phyloP scores from a whole-genome alignment of 768 basidiomycete species.

The Agaricus sinodeliciosus region DNA sequence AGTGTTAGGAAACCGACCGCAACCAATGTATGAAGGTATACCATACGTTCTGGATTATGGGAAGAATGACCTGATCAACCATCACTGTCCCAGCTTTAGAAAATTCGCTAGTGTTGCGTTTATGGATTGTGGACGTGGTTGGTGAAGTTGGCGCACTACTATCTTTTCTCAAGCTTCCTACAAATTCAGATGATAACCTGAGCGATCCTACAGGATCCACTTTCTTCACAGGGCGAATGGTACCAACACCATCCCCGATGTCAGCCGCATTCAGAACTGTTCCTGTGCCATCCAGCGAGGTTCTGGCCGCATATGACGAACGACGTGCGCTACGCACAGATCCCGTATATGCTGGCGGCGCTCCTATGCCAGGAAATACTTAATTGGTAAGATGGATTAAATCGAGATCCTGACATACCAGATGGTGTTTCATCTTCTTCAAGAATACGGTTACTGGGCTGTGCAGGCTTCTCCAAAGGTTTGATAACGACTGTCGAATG shows the following conservation, averaged over 20 bases:
- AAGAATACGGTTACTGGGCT: slow-evolving; percentile 25
- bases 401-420: slow-evolving; percentile 28
- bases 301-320: slow-evolving; percentile 75
- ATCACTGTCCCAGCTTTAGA: slow-evolving; percentile 62
- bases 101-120: slow-evolving; percentile 45
- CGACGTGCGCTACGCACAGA: slow-evolving; percentile 58
- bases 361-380: slow-evolving; percentile 31
- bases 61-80: slow-evolving; percentile 81
- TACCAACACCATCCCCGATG: slow-evolving; percentile 82
- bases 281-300: slow-evolving; percentile 53
- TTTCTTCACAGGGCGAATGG: slow-evolving; percentile 90
- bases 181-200: slow-evolving; percentile 71
- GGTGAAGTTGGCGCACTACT: slow-evolving; percentile 23
- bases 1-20: neutral
- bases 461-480: slow-evolving; percentile 20
- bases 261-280: slow-evolving; percentile 77
- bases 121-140: slow-evolving; percentile 44
- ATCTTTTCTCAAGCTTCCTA: slow-evolving; percentile 65
- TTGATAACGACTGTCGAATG: slow-evolving; percentile 75
- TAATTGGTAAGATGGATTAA: slow-evolving; percentile 14
- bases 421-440: slow-evolving; percentile 35
- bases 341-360: slow-evolving; percentile 69
- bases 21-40: neutral
- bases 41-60: slow-evolving; percentile 67
- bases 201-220: slow-evolving; percentile 77